Evolutionary conservation across 768 basidiomycete genomes (phyloP), one percentile per base, ranked within the genome.

Genomic region (Tephrocybe sp.): DNA sequence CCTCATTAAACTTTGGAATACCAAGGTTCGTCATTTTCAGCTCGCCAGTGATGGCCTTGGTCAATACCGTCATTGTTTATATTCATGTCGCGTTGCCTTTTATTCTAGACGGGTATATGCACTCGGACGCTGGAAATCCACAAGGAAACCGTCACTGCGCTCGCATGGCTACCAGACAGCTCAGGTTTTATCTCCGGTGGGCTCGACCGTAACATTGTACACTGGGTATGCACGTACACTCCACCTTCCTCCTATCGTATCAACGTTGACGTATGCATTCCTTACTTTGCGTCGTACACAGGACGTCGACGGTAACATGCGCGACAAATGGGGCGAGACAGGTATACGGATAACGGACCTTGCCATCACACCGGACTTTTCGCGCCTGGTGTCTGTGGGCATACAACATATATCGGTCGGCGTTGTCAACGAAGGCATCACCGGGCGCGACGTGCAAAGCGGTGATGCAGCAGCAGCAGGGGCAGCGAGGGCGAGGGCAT

Each of bases 101-200:
- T n/a, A n/a, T 48, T 59, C 11, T 61, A 95, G 92, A 88, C 86
- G 32, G 92, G 92, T n/a, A 68, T 77, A 46, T 85, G 83, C 64
- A 71, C 86, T 44, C 76, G 82, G 51, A 77, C 80, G 0, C 73
- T 92, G 17, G 79, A 84, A 10, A 79, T 79, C 32, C 93, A 98
- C 66, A 71, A 72, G 34, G 93, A 98, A 53, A 85, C 85, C 2
- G 90, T 98, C 47, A 90, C 90, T 15, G 84, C 92, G 1, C 77
- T 98, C 30, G 79, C 82, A 25, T 98, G 93, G 92, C 73, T 93
- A 34, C 89, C 93, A 17, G 90, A 97, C 65, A 88, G 88, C 28
- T 83, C 84, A 18, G 93, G 91, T 7, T 97, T 98, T 65, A 80
- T 97, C 58, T 95, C 93, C 10, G 88, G 86, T 44, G 88, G 88